Evolutionary conservation across 1,139 yeast genomes (phyloP), one percentile per base, ranked within the genome.

Genomic region (Taphrina flavorubra): DNA sequence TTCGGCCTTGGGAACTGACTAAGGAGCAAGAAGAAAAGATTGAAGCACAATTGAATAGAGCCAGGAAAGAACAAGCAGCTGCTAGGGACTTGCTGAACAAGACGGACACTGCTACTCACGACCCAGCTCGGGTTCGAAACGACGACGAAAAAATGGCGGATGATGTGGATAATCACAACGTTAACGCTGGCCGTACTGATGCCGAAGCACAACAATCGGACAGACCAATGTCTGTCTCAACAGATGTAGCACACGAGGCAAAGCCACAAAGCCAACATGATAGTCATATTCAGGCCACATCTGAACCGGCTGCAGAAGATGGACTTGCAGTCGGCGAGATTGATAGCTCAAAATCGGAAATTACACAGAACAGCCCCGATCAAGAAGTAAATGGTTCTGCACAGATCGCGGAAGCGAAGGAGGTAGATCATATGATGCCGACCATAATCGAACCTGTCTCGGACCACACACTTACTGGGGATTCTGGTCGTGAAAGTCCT

Each of bases 1-100:
- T 34, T 46, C 31, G 34, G 55, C 67, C 67, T 2, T 58, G 62
- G 62, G 44, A 58, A 20, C 14, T 58, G 39, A 58, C 62, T 7
- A 18, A 20, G 14, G 53, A 58, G 18, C 62, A 58, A 46, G 62
- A 58, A 6, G 53, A 42, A 1, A 36, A 39, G 14, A 58, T 58
- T n/a, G 53, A 42, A n/a, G 42, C 18, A 8, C 62, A 58, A 58
- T 13, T 58, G 2, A 39, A 18, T 4, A 42, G 18, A 37, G 62
- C 62, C 7, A 58, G 46, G 42, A 14, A 44, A 25, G 62, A 58
- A 44, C 62, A 58, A 6, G 37, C 62, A 6, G 31, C 6, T 6
- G 53, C 53, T 2, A 42, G 42, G 42, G 34, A 11, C 1, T 16
- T 44, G 16, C 42, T 53, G n/a, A 11, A 49, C 36, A n/a, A 8